Base-by-base conservation (phyloP, 208 protist species). In the Leishmania tarentolae region DNA sequence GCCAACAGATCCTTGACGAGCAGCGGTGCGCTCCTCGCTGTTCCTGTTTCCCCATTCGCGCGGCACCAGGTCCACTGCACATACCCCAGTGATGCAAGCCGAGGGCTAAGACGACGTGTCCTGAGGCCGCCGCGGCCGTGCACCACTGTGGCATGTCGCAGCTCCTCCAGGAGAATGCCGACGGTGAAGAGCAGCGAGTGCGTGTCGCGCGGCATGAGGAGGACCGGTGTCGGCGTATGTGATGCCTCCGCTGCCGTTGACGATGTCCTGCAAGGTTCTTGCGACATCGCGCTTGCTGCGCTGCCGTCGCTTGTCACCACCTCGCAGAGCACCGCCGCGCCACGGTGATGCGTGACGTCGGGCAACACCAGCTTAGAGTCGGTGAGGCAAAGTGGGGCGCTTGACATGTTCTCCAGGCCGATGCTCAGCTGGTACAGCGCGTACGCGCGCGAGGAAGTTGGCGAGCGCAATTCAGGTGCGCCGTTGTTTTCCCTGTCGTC, bases 41-140 rank as follows among this genome's bases (percentile, higher is more conserved):
- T 79, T 63, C 90, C 92, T 68, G 87, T 84, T 69, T 95, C 92
- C 15, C 92, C 88, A 71, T 90, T 91, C 9, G 80, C 69, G 40
- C 85, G 85, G 28, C 82, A 75, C 92, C 91, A 93, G 42, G 74
- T 70, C 90, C 90, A 93, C 57, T 79, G 86, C 19, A 93, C 85
- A 35, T 86, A 70, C 5, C 92, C 92, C 52, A 94, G 75, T 66
- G 85, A 86, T n/a, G 73, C 78, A 40, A 92, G 53, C 6, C 68
- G 72, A 17, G 78, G 69, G 31, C 70, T 80, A 19, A 84, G 82
- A 28, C 81, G 70, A 13, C 50, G 40, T 42, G 77, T 69, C 47
- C 21, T 75, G 69, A 75, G 44, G 24, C 83, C 83, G 65, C 81
- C 73, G 50, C 75, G 52, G 31, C 74, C 52, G 80, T 85, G 73